Base-by-base conservation (phyloP, 257 asterid genomes). In the Cinchona pubescens region DNA sequence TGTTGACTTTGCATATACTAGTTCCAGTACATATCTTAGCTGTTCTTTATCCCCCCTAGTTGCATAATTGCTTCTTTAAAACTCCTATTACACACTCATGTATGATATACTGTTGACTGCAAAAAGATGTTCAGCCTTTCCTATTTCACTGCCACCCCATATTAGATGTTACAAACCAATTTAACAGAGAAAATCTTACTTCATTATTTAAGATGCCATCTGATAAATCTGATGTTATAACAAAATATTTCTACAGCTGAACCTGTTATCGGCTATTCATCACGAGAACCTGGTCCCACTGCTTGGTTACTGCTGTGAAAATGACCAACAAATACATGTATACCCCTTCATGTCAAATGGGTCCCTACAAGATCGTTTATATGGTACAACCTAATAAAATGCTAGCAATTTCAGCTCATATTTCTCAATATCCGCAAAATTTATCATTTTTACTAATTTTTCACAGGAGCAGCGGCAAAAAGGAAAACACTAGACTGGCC, bases 311-410 rank as follows among this genome's bases (percentile, higher is more conserved):
- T 92, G 97, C 83, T 87, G 94, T n/a, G 97, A 92, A 82, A 90
- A 87, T 53, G 97, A 92, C 84, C 97, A 92, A 60, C 96, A 92
- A 74, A 92, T 89, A 75, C 97, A 90, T 70, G 96, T 92, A 78
- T 92, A 90, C 80, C 97, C 97, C 38, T 92, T 88, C 84, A 92
- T 92, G 97, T 92, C 97, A 21, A 92, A 92, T 62, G 96, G 97
- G 66, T 88, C 92, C 75, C 89, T 92, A 78, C 97, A 92, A 75
- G 97, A 92, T 82, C 94, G 96, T 75, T 87, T 92, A 72, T 92
- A 92, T 59, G 97, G 97, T 92, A 89, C 48, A 37, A 71, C 58
- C 55, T 40, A 48, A 35, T 61, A 27, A 32, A 71, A 73, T 73
- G 29, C 48, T 64, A 58, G 51, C 72, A 71, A 46, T 38, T 37